Evolutionary conservation across 1,284 basidiomycete genomes (phyloP).

Genomic region (Sporisorium sorghi): DNA sequence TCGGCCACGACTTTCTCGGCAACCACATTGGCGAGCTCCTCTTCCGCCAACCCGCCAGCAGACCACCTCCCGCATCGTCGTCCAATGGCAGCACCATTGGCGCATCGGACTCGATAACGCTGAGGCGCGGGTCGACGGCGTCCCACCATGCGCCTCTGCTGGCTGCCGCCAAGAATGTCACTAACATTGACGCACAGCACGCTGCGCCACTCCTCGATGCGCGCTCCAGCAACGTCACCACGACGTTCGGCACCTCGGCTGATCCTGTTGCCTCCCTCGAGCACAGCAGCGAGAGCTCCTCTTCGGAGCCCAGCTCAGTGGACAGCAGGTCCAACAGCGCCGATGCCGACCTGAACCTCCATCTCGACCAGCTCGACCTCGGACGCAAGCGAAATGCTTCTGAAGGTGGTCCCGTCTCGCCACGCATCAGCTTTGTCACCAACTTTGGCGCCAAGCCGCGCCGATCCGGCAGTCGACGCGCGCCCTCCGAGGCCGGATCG

Average conservation of each 20-base stretch:
- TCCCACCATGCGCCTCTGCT: background rate
- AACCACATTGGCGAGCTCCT: constrained; percentile 53
- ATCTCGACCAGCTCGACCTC: constrained; percentile 24
- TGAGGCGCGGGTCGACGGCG: constrained; percentile 9
- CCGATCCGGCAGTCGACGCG: constrained; percentile 25
- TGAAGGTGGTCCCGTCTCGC: constrained; percentile 10
- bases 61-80: constrained; percentile 3
- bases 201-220: constrained; percentile 13
- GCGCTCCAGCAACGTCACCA: constrained; percentile 10
- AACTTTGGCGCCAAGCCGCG: constrained; percentile 36
- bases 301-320: constrained; percentile 29
- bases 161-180: background rate
- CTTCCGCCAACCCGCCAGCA: constrained; percentile 37
- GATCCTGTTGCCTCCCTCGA: constrained; percentile 20
- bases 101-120: constrained; percentile 1
- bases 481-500: constrained; percentile 21
- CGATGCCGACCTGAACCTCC: constrained; percentile 20
- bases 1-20: constrained; percentile 48
- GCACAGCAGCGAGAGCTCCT: constrained; percentile 27
- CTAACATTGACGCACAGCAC: background rate
- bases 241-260: constrained; percentile 2
- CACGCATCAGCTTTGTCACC: constrained; percentile 35
- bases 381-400: constrained; percentile 12
- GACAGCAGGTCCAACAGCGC: constrained; percentile 24
- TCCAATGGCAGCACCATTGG: constrained; percentile 26